Conservation (phyloP, 225 moss, liverwort and hornwort species). For the Rhytidiadelphus loreus region DNA sequence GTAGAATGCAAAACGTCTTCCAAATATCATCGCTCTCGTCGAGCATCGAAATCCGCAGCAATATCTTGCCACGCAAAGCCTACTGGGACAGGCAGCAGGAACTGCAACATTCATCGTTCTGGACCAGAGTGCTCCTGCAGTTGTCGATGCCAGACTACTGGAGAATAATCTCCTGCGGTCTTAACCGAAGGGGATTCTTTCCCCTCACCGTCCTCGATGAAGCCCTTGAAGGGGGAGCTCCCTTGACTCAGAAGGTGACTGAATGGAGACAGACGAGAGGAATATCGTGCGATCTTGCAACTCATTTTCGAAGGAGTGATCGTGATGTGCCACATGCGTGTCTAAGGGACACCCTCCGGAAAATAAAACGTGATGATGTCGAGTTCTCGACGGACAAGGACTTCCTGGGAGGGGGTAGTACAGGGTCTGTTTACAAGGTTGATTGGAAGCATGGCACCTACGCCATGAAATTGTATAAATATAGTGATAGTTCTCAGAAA, state of each 20-base stretch:
- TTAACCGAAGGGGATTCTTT: neutral
- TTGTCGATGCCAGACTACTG: neutral
- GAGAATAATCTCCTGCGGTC: neutral
- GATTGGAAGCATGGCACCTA: neutral
- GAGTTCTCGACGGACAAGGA: neutral
- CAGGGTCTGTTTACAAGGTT: neutral
- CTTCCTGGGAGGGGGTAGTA: neutral
- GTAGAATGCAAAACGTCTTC: neutral
- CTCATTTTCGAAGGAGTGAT: neutral
- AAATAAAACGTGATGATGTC: neutral
- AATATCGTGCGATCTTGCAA: neutral
- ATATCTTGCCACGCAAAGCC: neutral
- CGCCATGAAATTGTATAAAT: neutral
- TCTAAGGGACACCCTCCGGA: neutral
- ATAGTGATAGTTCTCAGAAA: fast-evolving
- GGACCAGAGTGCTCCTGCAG: neutral
- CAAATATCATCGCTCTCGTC: neutral
- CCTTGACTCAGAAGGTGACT: neutral
- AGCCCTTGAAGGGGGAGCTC: neutral
- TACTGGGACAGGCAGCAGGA: neutral
- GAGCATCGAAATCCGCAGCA: neutral
- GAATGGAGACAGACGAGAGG: neutral
- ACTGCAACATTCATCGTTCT: neutral
- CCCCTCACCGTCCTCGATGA: neutral
- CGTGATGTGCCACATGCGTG: neutral